Base-by-base conservation (phyloP, 768 basidiomycete species). In the Lactarius sp. region DNA sequence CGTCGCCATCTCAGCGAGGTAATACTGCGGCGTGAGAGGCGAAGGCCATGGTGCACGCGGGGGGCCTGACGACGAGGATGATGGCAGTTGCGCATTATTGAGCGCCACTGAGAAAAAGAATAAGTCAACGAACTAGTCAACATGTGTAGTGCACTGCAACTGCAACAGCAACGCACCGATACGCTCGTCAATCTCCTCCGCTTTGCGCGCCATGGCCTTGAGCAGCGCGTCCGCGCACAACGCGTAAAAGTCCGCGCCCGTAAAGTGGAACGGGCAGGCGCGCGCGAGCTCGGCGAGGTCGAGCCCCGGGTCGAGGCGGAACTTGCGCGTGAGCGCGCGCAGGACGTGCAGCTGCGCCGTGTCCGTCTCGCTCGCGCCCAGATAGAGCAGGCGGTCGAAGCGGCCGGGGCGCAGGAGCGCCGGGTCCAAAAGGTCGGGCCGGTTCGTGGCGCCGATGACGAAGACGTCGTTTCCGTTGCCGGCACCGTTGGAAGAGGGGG, bases 161-260 rank as follows among this genome's bases (percentile, higher is more conserved):
- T n/a, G n/a, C n/a, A n/a, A n/a, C n/a, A n/a, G n/a, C n/a, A 13
- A 63, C 81, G 54, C 69, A 87, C 89, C 84, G 53, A 98, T 88
- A 69, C 83, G 86, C 7, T 70, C 72, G 64, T 98, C 96, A 14
- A 98, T 77, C 55, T 81, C 82, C 64, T 83, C 81, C 0, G 97
- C 95, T 68, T 88, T 93, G 42, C 90, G 78, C 22, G 92, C 86
- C 87, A 99, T 96, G 10, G 97, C 93, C 73, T 91, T 90, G 61
- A 99, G 79, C 82, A 99, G 85, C 1, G 97, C 95, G 74, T 99
- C 96, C 6, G 94, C 90, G 74, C 97, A 98, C 9, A 99, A 78
- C 0, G 97, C 97, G 77, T 99, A 98, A 66, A 98, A 94, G 73
- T 99, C 97, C 47, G 97, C 97, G 50, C 97, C 97, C 2, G 97